These are phyloP conservation scores for Ustulina deusta DNA, from an alignment of 2,329 filamentous ascomycete genomes.

Conservation along the genomic window DNA sequence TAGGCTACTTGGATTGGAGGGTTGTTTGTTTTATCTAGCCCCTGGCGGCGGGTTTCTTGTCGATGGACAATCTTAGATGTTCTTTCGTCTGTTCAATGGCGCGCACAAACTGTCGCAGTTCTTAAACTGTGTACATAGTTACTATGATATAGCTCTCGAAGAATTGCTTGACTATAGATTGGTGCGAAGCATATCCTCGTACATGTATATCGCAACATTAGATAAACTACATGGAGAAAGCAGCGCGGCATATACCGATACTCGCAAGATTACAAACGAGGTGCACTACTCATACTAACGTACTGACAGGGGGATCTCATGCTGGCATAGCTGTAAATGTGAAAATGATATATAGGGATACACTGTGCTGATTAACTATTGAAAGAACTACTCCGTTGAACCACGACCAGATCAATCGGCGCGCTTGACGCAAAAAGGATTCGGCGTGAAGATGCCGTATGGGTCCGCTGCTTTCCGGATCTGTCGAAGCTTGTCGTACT, in stretches of 20 bases:
- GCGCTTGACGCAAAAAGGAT: conserved; percentile 49
- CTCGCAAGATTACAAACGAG: neutral
- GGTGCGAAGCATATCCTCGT: too few relatives aligned
- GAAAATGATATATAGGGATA: neutral
- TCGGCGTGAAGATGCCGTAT: conserved; percentile 49
- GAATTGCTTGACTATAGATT: neutral
- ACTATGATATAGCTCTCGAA: neutral
- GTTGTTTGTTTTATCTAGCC: conserved; percentile 1
- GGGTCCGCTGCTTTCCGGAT: conserved; percentile 51
- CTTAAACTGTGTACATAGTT: neutral
- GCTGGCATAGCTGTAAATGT: neutral
- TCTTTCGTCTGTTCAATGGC: neutral
- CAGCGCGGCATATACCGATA: neutral
- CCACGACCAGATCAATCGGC: conserved; percentile 39
- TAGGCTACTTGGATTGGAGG: neutral
- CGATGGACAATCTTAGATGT: neutral
- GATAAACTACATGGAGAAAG: neutral
- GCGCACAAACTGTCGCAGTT: neutral
- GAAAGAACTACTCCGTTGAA: neutral
- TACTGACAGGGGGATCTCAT: neutral
- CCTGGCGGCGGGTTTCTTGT: neutral
- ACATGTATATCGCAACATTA: neutral
- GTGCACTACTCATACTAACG: neutral
- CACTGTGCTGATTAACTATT: neutral
- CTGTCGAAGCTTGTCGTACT: conserved; percentile 54